Conservation (phyloP, 371 early-diverging fungal species). For the Gilbertella persicaria region DNA sequence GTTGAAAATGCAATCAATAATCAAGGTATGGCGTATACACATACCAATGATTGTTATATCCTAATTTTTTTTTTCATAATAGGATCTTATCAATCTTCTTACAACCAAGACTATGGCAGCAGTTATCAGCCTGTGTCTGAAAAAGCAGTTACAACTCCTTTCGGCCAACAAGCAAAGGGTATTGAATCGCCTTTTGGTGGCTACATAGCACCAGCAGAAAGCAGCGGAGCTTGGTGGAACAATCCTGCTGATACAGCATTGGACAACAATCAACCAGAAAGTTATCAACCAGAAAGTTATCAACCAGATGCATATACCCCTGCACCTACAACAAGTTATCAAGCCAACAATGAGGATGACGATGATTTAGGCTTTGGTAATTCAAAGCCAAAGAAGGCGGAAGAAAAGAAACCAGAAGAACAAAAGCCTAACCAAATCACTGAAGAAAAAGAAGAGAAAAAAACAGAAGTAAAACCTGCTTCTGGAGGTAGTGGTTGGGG, state of each 20-base stretch:
- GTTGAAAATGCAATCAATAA: conserved; percentile 5
- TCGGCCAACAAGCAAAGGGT: conserved; percentile 3
- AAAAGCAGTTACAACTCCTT: conserved; percentile 3
- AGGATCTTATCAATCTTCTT: no score
- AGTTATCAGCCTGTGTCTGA: conserved; percentile 17
- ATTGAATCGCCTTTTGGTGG: conserved; percentile 42
- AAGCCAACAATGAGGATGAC: conserved; percentile 31
- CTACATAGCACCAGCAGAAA: no score
- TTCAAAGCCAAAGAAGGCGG: conserved; percentile 26
- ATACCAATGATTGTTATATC: no score
- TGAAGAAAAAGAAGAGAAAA: conserved; percentile 25
- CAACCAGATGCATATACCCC: conserved; percentile 21
- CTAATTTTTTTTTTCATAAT: no score
- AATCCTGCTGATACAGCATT: neutral
- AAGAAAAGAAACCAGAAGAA: conserved; percentile 6
- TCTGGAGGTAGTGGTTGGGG: conserved; percentile 62
- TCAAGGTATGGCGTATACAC: no score
- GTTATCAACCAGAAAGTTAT: neutral
- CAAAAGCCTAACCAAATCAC: conserved; percentile 14
- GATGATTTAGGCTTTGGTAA: conserved; percentile 66
- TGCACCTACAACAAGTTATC: conserved; percentile 1
- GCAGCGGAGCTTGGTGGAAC: no score
- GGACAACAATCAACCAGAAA: neutral
- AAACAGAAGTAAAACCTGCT: conserved; percentile 17
- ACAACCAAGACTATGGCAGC: conserved; percentile 22